These are phyloP conservation scores for Pyrus betulifolia DNA, from an alignment of 306 rosid genomes.

Conservation along the genomic window DNA sequence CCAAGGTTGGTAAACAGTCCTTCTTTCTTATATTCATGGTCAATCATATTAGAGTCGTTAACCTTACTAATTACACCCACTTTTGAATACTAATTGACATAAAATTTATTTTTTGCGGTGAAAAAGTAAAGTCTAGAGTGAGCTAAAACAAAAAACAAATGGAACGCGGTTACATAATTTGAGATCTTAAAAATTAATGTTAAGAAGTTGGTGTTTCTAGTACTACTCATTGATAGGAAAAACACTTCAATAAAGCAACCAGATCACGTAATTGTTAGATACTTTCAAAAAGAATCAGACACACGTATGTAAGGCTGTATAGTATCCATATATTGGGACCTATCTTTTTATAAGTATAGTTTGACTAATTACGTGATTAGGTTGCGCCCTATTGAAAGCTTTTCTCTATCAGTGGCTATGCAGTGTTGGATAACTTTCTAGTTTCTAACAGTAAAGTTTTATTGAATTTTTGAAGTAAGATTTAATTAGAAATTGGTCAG, in stretches of 20 bases:
- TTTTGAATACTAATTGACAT: not conserved
- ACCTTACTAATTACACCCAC: not conserved
- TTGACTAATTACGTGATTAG: not conserved
- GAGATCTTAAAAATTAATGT: no score
- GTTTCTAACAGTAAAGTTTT: not conserved
- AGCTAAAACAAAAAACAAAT: not conserved
- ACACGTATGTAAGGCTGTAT: no score
- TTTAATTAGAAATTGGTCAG: not conserved
- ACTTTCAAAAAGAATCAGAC: no score
- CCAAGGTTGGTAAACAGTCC: conserved; percentile 39
- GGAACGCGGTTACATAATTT: no score
- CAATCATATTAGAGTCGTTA: not conserved
- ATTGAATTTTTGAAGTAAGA: not conserved
- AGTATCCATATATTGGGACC: no score
- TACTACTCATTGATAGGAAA: no score
- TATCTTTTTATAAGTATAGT: not conserved
- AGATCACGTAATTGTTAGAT: no score
- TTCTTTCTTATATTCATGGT: not conserved
- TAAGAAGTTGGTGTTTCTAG: no score
- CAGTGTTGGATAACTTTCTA: not conserved
- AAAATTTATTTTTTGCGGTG: not conserved
- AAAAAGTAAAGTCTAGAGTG: not conserved
- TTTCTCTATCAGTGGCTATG: not conserved
- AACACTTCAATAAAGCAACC: no score
- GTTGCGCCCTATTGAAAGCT: not conserved